A percentile compares a stretch with the other conserved stretches of the same genome.
phyloP scores from a whole-genome alignment of 129 eudicot genomes.

The Oenanthe sinensis region DNA sequence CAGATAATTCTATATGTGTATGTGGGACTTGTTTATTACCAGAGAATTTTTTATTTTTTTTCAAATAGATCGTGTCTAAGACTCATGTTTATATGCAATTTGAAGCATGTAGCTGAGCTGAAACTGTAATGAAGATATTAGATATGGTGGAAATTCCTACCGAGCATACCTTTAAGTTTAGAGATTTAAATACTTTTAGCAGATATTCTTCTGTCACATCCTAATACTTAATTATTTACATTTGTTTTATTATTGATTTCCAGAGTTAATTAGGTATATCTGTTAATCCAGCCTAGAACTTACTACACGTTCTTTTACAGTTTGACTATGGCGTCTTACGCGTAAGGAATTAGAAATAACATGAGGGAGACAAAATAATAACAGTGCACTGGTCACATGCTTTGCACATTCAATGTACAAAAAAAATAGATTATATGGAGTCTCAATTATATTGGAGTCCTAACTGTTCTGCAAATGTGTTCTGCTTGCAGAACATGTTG shows the following conservation, averaged over 20 bases:
- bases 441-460: background rate
- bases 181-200: background rate
- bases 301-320: background rate
- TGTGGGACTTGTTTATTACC: background rate
- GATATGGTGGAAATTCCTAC: background rate
- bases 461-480: too few relatives aligned
- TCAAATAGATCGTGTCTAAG: background rate
- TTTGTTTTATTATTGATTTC: background rate
- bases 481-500: background rate
- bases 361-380: background rate
- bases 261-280: background rate
- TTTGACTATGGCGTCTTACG: background rate
- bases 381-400: background rate
- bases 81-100: background rate
- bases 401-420: background rate
- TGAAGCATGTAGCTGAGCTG: background rate
- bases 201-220: background rate
- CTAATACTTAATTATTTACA: background rate
- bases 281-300: background rate
- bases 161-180: background rate
- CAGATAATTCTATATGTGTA: background rate
- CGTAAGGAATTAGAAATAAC: background rate
- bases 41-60: background rate
- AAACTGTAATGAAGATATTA: background rate
- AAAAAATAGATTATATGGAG: background rate